phyloP scores from a whole-genome alignment of 2,329 filamentous ascomycete species.

The Laburnicola sp. region DNA sequence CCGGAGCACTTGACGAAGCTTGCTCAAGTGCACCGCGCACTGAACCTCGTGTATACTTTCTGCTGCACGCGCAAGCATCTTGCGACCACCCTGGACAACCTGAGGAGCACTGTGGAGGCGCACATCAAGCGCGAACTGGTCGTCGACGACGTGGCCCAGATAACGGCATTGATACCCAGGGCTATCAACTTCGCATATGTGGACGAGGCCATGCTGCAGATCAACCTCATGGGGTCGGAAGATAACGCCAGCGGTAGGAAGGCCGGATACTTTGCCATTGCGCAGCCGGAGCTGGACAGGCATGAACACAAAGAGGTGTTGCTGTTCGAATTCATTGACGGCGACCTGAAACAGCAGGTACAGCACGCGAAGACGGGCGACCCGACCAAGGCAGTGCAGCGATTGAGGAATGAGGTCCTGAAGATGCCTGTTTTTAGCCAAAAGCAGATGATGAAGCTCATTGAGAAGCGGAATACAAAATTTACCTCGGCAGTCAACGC shows the following conservation, averaged over 20 bases:
- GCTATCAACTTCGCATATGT: slow-evolving; percentile 85
- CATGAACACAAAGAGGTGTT: slow-evolving; percentile 68
- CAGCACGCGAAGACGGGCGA: slow-evolving; percentile 72
- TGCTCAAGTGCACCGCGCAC: slow-evolving; percentile 75
- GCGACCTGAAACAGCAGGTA: slow-evolving; percentile 82
- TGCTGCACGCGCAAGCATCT: slow-evolving; percentile 91
- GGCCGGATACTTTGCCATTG: slow-evolving; percentile 50
- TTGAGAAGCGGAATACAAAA: slow-evolving; percentile 85
- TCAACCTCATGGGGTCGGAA: slow-evolving; percentile 74
- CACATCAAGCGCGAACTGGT: slow-evolving; percentile 73
- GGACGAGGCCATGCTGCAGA: slow-evolving; percentile 78
- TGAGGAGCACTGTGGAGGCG: slow-evolving; percentile 79
- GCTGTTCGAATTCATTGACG: slow-evolving; percentile 90
- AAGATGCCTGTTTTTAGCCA: slow-evolving; percentile 93
- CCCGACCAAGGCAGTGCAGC: slow-evolving; percentile 67
- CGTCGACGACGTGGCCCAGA: slow-evolving; percentile 78
- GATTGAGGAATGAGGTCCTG: slow-evolving; percentile 74
- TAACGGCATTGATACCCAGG: slow-evolving; percentile 75
- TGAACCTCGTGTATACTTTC: slow-evolving; percentile 94
- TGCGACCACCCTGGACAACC: slow-evolving; percentile 86
- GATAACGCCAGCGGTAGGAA: slow-evolving; percentile 64
- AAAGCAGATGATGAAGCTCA: slow-evolving; percentile 85
- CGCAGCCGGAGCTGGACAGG: slow-evolving; percentile 41
- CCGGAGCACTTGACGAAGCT: slow-evolving; percentile 73
- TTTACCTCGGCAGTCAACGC: slow-evolving; percentile 75